phyloP scores from a whole-genome alignment of 2,329 filamentous ascomycete species.

The Hymenoscyphus infarciens region DNA sequence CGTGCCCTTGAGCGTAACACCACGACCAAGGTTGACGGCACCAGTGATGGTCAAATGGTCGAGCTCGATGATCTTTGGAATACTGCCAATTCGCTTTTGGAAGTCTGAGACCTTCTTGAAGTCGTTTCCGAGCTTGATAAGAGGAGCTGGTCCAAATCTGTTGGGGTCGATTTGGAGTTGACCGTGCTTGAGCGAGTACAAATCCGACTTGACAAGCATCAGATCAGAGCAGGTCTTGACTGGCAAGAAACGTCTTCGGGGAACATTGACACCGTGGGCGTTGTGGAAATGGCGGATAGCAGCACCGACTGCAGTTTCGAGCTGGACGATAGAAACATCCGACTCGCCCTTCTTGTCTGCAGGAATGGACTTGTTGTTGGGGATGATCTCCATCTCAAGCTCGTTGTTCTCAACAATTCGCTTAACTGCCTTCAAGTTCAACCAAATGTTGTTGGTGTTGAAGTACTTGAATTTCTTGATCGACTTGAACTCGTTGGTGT shows the following conservation, averaged over 20 bases:
- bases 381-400: conserved; percentile 99
- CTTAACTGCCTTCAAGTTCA: conserved; percentile 97
- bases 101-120: conserved; percentile 99
- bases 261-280: conserved; percentile 98
- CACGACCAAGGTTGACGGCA: conserved; percentile 92
- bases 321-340: conserved; percentile 94
- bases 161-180: conserved; percentile 95
- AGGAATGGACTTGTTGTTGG: conserved; percentile 97
- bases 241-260: conserved; percentile 94
- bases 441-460: conserved; percentile 99
- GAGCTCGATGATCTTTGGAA: conserved; percentile 86
- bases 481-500: conserved; percentile 99
- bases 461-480: conserved; percentile 99
- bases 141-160: conserved; percentile 91
- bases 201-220: conserved; percentile 98
- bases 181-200: conserved; percentile 98
- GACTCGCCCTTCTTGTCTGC: conserved; percentile 99
- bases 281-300: conserved; percentile 99
- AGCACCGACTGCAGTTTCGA: conserved; percentile 97
- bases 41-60: conserved; percentile 97
- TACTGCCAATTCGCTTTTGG: conserved; percentile 81
- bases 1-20: conserved; percentile 94
- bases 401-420: conserved; percentile 98
- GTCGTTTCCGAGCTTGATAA: conserved; percentile 98
- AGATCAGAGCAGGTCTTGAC: conserved; percentile 99